These are phyloP conservation scores for Colletotrichum filicis DNA, from an alignment of 2,329 filamentous ascomycete genomes.

Conservation along the genomic window DNA sequence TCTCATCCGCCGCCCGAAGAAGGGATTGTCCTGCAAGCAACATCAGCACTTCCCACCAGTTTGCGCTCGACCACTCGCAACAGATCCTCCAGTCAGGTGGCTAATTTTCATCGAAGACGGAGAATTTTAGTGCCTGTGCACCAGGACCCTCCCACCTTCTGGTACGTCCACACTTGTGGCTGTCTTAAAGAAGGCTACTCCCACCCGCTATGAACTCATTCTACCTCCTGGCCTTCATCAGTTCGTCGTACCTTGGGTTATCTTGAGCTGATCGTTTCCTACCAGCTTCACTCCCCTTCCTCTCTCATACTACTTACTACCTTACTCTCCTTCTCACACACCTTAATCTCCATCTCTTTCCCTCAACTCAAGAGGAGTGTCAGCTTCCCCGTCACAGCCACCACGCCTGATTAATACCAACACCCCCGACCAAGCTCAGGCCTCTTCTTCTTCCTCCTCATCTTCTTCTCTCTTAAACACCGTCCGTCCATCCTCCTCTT, in stretches of 20 bases:
- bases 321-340: neutral
- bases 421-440: conserved; percentile 31
- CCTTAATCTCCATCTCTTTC: neutral
- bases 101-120: conserved; percentile 37
- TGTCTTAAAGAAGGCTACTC: conserved; percentile 41
- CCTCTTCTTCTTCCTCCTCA: conserved; percentile 15
- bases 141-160: conserved; percentile 37
- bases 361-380: neutral
- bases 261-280: conserved; percentile 35
- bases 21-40: conserved; percentile 38
- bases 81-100: conserved; percentile 39
- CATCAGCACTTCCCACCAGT: conserved; percentile 38
- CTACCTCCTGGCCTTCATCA: conserved; percentile 32
- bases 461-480: conserved; percentile 15
- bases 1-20: conserved; percentile 38
- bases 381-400: conserved; percentile 22
- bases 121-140: conserved; percentile 40
- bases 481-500: conserved; percentile 17
- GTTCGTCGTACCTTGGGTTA: conserved; percentile 37
- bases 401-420: conserved; percentile 32
- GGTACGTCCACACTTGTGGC: conserved; percentile 36
- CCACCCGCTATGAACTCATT: conserved; percentile 38
- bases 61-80: conserved; percentile 38
- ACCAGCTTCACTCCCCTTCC: conserved; percentile 28
- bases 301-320: neutral